Evolutionary conservation across 345 rosid species (phyloP).

Genomic region (Syzygium aqueum): DNA sequence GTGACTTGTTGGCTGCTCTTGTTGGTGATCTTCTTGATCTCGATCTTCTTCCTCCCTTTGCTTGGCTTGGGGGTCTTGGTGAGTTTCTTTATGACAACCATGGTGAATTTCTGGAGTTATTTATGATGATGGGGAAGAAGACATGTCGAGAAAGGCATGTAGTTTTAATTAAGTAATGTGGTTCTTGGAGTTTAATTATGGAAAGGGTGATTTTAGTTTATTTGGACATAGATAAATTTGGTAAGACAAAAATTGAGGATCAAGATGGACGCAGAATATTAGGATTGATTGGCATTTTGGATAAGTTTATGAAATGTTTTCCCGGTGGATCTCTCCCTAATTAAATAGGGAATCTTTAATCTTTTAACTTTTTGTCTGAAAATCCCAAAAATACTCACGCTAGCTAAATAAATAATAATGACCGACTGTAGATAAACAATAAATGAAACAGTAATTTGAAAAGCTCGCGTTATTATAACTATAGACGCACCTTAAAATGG

Average conservation of each 20-base stretch:
- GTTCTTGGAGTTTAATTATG: neutral
- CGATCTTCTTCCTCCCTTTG: conserved; percentile 11
- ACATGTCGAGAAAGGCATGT: neutral
- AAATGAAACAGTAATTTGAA: neutral
- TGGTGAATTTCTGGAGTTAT: neutral
- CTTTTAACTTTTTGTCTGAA: neutral
- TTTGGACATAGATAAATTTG: neutral
- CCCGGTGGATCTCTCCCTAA: neutral
- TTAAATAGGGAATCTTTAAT: neutral
- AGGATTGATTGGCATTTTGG: neutral
- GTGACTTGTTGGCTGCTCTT: conserved; percentile 9
- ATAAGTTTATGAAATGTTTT: neutral
- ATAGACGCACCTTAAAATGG: neutral
- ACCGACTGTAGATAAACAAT: neutral
- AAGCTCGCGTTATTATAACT: neutral
- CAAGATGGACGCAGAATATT: neutral
- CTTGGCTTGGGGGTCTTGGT: neutral
- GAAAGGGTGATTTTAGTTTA: neutral
- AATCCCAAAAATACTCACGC: neutral
- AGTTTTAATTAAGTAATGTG: neutral
- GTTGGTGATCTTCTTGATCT: conserved; percentile 8
- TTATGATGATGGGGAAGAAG: neutral
- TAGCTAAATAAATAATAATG: neutral
- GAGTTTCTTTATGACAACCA: neutral
- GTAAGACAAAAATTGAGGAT: neutral